A percentile compares a stretch with the other conserved stretches of the same genome.
phyloP scores from a whole-genome alignment of 148 eudicot genomes.

The Persicaria tinctoria region DNA sequence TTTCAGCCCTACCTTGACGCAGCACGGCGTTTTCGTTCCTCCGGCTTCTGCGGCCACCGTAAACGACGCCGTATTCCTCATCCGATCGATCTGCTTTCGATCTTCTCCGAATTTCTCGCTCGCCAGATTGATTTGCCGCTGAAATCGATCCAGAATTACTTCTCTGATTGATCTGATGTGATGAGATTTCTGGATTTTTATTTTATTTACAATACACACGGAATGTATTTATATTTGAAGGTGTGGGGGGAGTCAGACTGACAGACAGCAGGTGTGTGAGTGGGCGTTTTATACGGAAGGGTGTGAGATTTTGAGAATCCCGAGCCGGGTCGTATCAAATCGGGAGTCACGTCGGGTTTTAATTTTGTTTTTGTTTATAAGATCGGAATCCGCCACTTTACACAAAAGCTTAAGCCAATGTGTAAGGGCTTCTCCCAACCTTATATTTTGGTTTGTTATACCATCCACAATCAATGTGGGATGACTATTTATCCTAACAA shows the following conservation, averaged over 20 bases:
- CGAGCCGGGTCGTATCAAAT: no score
- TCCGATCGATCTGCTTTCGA: background rate
- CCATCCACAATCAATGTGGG: no score
- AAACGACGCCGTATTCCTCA: constrained; percentile 20
- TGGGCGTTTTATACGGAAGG: background rate
- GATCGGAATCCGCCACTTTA: no score
- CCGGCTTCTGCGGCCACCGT: background rate
- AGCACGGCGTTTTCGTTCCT: constrained; percentile 21
- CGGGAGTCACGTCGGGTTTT: no score
- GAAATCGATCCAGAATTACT: background rate
- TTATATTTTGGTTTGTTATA: no score
- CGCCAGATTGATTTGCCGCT: background rate
- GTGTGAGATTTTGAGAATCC: no score
- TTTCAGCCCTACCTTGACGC: constrained; percentile 41
- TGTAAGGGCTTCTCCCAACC: no score
- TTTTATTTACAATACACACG: background rate
- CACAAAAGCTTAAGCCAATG: no score
- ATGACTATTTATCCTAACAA: no score
- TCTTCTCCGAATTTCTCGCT: background rate
- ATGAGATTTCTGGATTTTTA: background rate
- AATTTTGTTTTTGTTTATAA: no score
- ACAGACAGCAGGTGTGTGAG: constrained; percentile 3
- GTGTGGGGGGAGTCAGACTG: background rate
- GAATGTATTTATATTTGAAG: background rate
- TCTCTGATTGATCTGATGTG: background rate